phyloP scores from a whole-genome alignment of 2,329 filamentous ascomycete species.

The Colletotrichum lini region DNA sequence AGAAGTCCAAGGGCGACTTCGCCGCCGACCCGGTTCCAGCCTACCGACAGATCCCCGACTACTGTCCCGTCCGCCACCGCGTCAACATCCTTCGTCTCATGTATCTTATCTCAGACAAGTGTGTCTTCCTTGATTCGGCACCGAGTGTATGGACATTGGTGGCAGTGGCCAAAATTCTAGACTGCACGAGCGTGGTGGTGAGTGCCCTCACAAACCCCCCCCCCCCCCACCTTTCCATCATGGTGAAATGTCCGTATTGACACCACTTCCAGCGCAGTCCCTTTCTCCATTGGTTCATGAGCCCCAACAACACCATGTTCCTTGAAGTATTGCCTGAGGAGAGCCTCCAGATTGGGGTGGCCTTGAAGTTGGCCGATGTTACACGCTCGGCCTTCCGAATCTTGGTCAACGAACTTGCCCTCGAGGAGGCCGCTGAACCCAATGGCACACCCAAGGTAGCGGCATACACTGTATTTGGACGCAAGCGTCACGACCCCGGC shows the following conservation, averaged over 20 bases:
- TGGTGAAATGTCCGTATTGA: constrained; percentile 47
- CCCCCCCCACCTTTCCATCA: constrained; percentile 30
- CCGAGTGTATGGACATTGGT: constrained; percentile 77
- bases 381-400: constrained; percentile 68
- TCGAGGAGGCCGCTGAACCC: constrained; percentile 55
- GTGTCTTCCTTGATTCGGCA: constrained; percentile 74
- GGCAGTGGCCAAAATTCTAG: constrained; percentile 72
- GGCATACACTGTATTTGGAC: constrained; percentile 59
- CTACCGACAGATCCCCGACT: constrained; percentile 65
- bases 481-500: constrained; percentile 62
- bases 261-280: constrained; percentile 55
- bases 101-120: constrained; percentile 68
- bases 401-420: constrained; percentile 74
- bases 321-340: constrained; percentile 76
- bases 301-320: constrained; percentile 68
- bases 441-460: constrained; percentile 36
- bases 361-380: constrained; percentile 59
- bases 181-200: constrained; percentile 57
- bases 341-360: constrained; percentile 69
- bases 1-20: constrained; percentile 45
- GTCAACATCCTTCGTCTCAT: constrained; percentile 75
- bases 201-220: constrained; percentile 40
- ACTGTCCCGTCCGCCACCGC: constrained; percentile 75
- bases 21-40: constrained; percentile 43
- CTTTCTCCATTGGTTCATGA: constrained; percentile 72